Evolutionary conservation across 352 stramenopile genomes (phyloP), one percentile per base, ranked within the genome.

Genomic region (Blastocystis sp.): DNA sequence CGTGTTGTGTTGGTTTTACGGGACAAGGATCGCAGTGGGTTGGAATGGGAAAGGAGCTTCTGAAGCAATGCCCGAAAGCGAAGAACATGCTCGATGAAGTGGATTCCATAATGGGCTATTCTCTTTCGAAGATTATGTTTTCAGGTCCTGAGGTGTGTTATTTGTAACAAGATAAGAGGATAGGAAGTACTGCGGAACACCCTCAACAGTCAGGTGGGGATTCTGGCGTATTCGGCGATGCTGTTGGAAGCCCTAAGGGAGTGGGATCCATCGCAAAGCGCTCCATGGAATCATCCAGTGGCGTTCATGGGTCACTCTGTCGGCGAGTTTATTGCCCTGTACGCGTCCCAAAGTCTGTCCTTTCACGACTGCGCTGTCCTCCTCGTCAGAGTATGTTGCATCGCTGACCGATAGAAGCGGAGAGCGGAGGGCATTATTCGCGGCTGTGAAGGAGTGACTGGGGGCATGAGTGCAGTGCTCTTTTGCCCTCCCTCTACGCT

Each of bases 241-340:
- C 19, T 78, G 59, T 60, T 78, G 45, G 67, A 78, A 55, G 24
- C 45, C 9, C n/a, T 60, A 61, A 29, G n/a, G 10, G 60, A 12
- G 29, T 60, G 24, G 19, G 4, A 0, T 26, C 59, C n/a, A 26
- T 24, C 16, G 6, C n/a, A 31, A 55, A 10, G 21, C 10, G 21
- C n/a, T 59, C 24, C 50, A 60, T 78, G 16, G 39, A 78, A 37
- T 26, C 2, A 37, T 33, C 29, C 19, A 10, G 50, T 74, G 67
- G 2, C 29, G 33, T 31, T 60, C 9, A 29, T 16, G 6, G 67
- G 67, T 60, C 67, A 78, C 24, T 78, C 67, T 6, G 67, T 78
- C 9, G 67, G 67, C n/a, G 67, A 78, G 29, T 78, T 55, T 78
- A 26, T 45, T n/a, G 67, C 67, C n/a, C 13, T 61, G 35, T 78